These are phyloP conservation scores for Geranomyces michiganensis DNA, from an alignment of 192 early-diverging fungal species.

Conservation along the genomic window DNA sequence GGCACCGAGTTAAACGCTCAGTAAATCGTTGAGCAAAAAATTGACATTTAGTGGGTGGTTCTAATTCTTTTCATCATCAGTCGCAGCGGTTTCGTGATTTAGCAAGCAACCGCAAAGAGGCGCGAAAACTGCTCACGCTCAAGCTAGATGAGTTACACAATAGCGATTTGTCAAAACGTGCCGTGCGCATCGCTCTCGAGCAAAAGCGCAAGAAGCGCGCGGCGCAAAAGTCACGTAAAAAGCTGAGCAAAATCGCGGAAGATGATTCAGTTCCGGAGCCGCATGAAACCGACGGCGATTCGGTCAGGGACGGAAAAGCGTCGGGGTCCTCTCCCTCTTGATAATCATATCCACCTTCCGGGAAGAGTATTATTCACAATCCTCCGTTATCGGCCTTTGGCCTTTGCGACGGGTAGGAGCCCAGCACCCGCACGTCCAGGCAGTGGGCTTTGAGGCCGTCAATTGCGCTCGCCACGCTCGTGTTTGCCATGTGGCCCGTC, in stretches of 20 bases:
- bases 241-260: conserved; percentile 6
- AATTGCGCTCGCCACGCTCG: conserved; percentile 66
- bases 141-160: conserved; percentile 48
- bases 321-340: too few species aligned
- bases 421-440: conserved; percentile 75
- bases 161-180: conserved; percentile 34
- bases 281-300: too few species aligned
- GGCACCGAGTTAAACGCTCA: not conserved
- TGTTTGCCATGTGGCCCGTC: conserved; percentile 76
- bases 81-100: conserved; percentile 51
- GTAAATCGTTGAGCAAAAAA: not conserved
- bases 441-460: conserved; percentile 71
- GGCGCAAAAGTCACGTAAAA: conserved; percentile 24
- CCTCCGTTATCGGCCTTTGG: conserved; percentile 8
- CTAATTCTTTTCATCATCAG: conserved; percentile 10
- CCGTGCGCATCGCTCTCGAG: conserved; percentile 15
- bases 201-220: conserved; percentile 19
- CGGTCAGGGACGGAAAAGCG: too few species aligned
- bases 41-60: too few species aligned
- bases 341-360: too few species aligned
- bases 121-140: conserved; percentile 46
- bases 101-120: conserved; percentile 44
- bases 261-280: too few species aligned
- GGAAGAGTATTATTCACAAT: too few species aligned
- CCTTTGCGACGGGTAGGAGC: conserved; percentile 75